Base-by-base conservation (phyloP, 768 basidiomycete species). In the Trametes punicea region DNA sequence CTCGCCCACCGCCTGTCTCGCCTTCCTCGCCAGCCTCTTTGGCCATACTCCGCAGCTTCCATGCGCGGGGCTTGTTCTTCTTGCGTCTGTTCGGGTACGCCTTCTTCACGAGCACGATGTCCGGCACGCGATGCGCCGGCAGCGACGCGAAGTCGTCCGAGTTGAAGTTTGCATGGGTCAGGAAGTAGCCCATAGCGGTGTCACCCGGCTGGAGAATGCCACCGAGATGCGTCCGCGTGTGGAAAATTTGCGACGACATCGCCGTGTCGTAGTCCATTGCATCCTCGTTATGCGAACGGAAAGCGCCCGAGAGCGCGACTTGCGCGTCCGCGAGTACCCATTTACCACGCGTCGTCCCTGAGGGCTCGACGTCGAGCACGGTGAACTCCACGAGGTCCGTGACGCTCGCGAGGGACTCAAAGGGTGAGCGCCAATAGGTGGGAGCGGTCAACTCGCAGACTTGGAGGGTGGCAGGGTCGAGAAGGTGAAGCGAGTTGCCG, bases 221-320 rank as follows among this genome's bases (percentile, higher is more conserved):
- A 49, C 97, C 97, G 39, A 99, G 85, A 66, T 99, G 97, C 16
- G 97, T 98, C 31, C 96, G 88, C 13, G 96, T 97, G 73, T 98
- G 94, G 74, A 83, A 93, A 59, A 96, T 97, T 63, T 87, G 88
- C 10, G 73, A 68, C 4, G 83, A 83, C 4, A 76, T 70, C 11
- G 75, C 76, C 47, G 87, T 88, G 60, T 85, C 85, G 58, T 84
- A 85, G 79, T 85, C 82, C 71, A 77, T 74, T 57, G 61, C 67
- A 41, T 78, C 78, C 33, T 80, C 78, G 33, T 69, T 67, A 11
- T 73, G 71, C 13, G 88, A 89, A 9, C 81, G 78, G 74, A 92
- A 92, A 0, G 89, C 89, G 18, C 87, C 86, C 0, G 86, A 81
- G 10, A 93, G 78, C 2, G 93, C 91, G 29, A 99, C 92, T 69